phyloP scores from a whole-genome alignment of 805 yeast species.

The Peterozyma toletana region DNA sequence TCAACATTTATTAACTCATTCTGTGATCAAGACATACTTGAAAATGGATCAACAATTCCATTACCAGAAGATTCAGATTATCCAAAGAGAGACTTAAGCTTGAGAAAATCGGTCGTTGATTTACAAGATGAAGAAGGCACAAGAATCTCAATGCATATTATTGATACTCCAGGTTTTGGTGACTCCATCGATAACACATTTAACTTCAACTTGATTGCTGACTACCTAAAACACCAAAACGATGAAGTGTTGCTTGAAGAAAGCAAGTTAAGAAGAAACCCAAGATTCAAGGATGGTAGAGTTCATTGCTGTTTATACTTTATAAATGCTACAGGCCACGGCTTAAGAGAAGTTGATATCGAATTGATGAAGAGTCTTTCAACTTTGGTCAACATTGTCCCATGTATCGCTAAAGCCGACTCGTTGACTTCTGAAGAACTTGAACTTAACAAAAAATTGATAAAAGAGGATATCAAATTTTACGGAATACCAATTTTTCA shows the following conservation, averaged over 20 bases:
- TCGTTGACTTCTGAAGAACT: conserved; percentile 66
- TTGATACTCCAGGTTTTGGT: conserved; percentile 84
- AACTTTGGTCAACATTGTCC: conserved; percentile 72
- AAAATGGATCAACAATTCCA: conserved; percentile 53
- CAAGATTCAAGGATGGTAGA: conserved; percentile 78
- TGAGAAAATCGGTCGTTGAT: conserved; percentile 78
- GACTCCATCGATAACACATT: conserved; percentile 62
- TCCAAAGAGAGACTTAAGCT: conserved; percentile 45
- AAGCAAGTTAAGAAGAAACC: conserved; percentile 75
- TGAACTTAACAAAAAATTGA: conserved; percentile 62
- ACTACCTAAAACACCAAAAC: conserved; percentile 73
- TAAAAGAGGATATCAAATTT: conserved; percentile 68
- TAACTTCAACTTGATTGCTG: conserved; percentile 65
- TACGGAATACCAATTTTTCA: conserved; percentile 70
- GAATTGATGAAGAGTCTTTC: conserved; percentile 64
- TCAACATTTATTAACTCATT: conserved; percentile 89
- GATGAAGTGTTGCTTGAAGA: conserved; percentile 80
- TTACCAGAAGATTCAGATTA: conserved; percentile 46
- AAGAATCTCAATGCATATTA: conserved; percentile 65
- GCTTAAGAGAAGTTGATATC: conserved; percentile 66
- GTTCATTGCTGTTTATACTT: conserved; percentile 77
- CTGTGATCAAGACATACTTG: conserved; percentile 84
- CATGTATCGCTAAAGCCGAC: conserved; percentile 78
- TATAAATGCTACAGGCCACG: conserved; percentile 60
- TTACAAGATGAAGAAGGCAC: conserved; percentile 82